Conservation (phyloP, 2,329 filamentous ascomycete species). For the Fusarium tupiense region DNA sequence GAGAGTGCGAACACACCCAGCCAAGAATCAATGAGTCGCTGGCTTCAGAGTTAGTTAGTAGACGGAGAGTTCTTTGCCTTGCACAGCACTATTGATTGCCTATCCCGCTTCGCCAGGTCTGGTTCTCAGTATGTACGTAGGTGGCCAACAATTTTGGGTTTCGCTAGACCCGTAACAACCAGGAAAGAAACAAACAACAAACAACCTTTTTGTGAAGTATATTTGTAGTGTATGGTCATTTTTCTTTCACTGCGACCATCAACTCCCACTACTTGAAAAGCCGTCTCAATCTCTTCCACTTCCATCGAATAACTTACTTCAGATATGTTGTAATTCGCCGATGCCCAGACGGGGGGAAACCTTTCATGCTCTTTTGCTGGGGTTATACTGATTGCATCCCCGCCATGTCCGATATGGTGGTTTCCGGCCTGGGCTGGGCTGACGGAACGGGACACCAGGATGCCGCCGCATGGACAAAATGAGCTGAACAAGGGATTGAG, state of each 20-base stretch:
- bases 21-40: constrained; percentile 14
- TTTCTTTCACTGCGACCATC: constrained; percentile 12
- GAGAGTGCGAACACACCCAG: constrained; percentile 14
- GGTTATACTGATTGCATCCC: constrained; percentile 22
- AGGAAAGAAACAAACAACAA: constrained; percentile 19
- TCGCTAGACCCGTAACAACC: constrained; percentile 15
- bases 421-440: constrained; percentile 11
- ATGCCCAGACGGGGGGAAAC: not conserved
- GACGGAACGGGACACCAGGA: constrained; percentile 15
- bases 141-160: constrained; percentile 26
- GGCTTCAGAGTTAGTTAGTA: constrained; percentile 23
- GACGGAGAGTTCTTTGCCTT: constrained; percentile 23
- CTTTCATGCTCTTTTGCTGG: constrained; percentile 1
- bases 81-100: constrained; percentile 40
- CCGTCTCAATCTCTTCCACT: constrained; percentile 11
- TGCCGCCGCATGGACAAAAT: constrained; percentile 20
- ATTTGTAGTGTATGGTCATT: constrained; percentile 12
- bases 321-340: not conserved
- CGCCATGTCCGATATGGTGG: constrained; percentile 28
- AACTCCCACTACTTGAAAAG: not conserved
- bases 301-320: not conserved
- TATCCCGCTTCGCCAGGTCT: constrained; percentile 23
- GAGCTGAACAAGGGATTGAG: constrained; percentile 28
- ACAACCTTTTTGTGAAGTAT: not conserved
- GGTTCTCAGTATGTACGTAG: not conserved